Base-by-base conservation (phyloP, 495 filamentous ascomycete species). In the Cladorrhinum samala region DNA sequence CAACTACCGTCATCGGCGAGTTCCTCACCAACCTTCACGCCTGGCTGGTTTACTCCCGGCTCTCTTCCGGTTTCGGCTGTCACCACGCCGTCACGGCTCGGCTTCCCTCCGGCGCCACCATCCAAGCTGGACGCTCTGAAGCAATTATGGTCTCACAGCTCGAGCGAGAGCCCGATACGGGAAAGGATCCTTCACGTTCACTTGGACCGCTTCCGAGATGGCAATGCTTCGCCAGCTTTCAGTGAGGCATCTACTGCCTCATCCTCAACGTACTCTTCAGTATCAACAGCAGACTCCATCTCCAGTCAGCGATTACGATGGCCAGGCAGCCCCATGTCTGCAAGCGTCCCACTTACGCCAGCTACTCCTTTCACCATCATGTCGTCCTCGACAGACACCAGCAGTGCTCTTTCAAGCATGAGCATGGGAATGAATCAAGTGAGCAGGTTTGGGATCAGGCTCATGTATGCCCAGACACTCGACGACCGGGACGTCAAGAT, bases 301-400 rank as follows among this genome's bases (percentile, higher is more conserved):
- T 63, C 60, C 17, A 65, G 51, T 17, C 50, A 50, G 7, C 50
- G 38, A 13, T 13, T 53, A 18, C 53, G 48, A 51, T 67, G 59
- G 64, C 59, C 59, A 13, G 52, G 49, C 17, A 62, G 56, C 30
- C 62, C 67, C 0, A 36, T 55, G 5, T 46, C 49, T 14, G 49
- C 60, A n/a, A 68, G 69, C 1, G 65, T 69, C 4, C 74, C 74
- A 8, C 55, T 72, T 61, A 75, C 74, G 1, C 74, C 74, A 2
- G 57, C 64, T 38, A 76, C 73, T 0, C 73, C 73, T 11, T 71
- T 64, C 19, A 72, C 71, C 23, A 50, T 67, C 37, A 46, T 61
- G 42, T 74, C 73, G 13, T 58, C 69, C 9, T 52, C 59, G 14
- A 53, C 54, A 24, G 54, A 59, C 23, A 55, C 56, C 2, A 39